Evolutionary conservation across 1,284 basidiomycete genomes (phyloP).

Genomic region (Cutaneotrichosporon sp.): DNA sequence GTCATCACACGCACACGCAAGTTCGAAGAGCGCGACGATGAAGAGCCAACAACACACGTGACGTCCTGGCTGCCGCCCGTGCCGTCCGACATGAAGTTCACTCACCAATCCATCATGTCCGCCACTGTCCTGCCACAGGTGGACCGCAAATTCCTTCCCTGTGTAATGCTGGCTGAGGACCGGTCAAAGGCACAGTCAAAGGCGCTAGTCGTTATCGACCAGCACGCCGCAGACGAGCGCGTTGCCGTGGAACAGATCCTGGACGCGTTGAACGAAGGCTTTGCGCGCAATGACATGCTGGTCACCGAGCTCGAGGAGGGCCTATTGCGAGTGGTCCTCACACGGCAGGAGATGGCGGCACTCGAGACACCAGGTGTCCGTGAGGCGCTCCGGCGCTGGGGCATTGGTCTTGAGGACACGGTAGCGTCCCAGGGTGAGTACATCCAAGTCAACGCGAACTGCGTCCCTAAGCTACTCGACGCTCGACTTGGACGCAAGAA

Average conservation of each 20-base stretch:
- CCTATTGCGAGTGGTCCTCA: slow-evolving; percentile 63
- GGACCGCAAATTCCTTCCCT: slow-evolving; percentile 84
- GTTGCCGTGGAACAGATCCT: slow-evolving; percentile 82
- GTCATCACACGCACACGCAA: slow-evolving; percentile 1
- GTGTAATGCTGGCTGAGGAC: slow-evolving; percentile 54
- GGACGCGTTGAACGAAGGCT: slow-evolving; percentile 63
- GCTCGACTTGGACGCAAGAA: slow-evolving; percentile 35
- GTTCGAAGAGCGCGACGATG: not conserved
- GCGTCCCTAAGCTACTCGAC: slow-evolving; percentile 46
- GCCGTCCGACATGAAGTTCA: slow-evolving; percentile 25
- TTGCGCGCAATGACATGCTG: slow-evolving; percentile 55
- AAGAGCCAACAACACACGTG: not conserved
- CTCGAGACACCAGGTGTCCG: slow-evolving; percentile 45
- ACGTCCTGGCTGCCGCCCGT: slow-evolving; percentile 3
- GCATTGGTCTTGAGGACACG: slow-evolving; percentile 59
- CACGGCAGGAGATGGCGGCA: slow-evolving; percentile 61
- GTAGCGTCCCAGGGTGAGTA: slow-evolving; percentile 34
- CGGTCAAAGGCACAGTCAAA: not conserved
- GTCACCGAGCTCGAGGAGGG: slow-evolving; percentile 37
- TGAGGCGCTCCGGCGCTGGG: slow-evolving; percentile 67
- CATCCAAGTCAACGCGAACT: slow-evolving; percentile 44
- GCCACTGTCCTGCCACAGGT: slow-evolving; percentile 74
- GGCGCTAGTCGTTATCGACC: slow-evolving; percentile 75
- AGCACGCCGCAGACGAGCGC: slow-evolving; percentile 93
- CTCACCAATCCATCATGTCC: slow-evolving; percentile 57